A percentile compares a stretch with the other conserved stretches of the same genome.
phyloP scores from a whole-genome alignment of 176 grass and related monocot genomes.

The Triticum timopheevii region DNA sequence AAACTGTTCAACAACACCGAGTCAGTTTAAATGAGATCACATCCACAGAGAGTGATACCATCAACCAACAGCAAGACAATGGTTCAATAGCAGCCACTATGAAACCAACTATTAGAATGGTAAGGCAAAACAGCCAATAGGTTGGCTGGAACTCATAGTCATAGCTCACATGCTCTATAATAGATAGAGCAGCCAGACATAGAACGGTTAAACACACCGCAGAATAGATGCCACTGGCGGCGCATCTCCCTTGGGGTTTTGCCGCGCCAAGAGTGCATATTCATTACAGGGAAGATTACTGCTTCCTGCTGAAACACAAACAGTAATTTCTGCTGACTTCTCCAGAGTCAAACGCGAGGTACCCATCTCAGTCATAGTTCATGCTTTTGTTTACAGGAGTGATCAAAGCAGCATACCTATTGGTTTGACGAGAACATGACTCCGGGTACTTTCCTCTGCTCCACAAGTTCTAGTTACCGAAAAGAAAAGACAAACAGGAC shows the following conservation, averaged over 20 bases:
- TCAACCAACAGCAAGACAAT: not conserved
- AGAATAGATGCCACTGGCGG: conserved; percentile 36
- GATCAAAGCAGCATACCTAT: conserved; percentile 62
- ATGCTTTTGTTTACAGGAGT: conserved; percentile 29
- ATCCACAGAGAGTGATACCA: not conserved
- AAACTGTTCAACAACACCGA: not conserved
- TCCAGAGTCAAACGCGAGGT: not conserved
- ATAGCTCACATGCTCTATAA: conserved; percentile 44
- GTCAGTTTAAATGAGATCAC: not conserved
- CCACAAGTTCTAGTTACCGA: conserved; percentile 55
- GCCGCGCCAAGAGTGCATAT: conserved; percentile 26
- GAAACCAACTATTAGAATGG: not conserved
- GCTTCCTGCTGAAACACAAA: conserved; percentile 50
- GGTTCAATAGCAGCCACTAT: not conserved
- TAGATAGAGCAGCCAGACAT: conserved; percentile 40
- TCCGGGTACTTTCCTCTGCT: conserved; percentile 44
- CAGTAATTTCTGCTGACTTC: not conserved
- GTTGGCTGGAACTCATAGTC: conserved; percentile 4
- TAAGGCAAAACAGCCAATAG: not conserved
- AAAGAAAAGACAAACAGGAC: conserved; percentile 48
- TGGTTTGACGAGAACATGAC: conserved; percentile 33
- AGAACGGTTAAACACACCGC: conserved; percentile 46
- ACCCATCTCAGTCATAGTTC: conserved; percentile 27
- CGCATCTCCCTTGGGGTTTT: conserved; percentile 41
- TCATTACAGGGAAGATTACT: conserved; percentile 36